Percentiles rank a stretch among this genome's conserved stretches.
Evolutionary conservation across 495 filamentous ascomycete species (phyloP).

Genomic region (Monascus purpureus): DNA sequence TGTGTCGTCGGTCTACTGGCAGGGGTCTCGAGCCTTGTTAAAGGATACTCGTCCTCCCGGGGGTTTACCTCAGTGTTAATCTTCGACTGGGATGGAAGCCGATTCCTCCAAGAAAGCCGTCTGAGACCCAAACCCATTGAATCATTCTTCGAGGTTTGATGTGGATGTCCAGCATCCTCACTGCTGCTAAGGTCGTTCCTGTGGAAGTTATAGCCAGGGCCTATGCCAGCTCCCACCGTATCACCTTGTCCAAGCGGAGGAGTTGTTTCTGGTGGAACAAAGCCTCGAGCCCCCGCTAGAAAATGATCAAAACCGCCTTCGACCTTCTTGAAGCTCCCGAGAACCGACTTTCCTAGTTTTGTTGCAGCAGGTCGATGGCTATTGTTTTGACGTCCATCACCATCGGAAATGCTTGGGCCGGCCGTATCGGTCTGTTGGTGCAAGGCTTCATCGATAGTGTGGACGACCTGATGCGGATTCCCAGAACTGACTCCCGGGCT

Average conservation of each 20-base stretch:
- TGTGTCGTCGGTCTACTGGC: conserved; percentile 5
- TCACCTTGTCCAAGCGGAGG: conserved; percentile 2
- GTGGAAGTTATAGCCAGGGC: neutral
- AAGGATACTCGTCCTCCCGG: conserved; percentile 19
- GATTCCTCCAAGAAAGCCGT: conserved; percentile 32
- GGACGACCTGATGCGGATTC: conserved; percentile 64
- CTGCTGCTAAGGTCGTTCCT: conserved; percentile 1
- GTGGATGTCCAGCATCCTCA: neutral
- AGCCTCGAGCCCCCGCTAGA: conserved; percentile 42
- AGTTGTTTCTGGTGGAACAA: conserved; percentile 12
- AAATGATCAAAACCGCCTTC: conserved; percentile 27
- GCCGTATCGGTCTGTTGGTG: conserved; percentile 13
- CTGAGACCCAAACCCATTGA: conserved; percentile 13
- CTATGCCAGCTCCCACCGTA: conserved; percentile 2
- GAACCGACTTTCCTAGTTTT: conserved; percentile 38
- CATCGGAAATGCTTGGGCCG: conserved; percentile 13
- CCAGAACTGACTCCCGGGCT: conserved; percentile 68
- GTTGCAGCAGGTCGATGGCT: conserved; percentile 40
- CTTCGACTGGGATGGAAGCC: conserved; percentile 19
- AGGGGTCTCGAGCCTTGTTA: conserved; percentile 22
- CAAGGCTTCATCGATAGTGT: conserved; percentile 55
- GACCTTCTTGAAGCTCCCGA: conserved; percentile 36
- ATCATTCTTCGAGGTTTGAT: neutral
- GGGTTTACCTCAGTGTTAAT: conserved; percentile 12
- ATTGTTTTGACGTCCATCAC: conserved; percentile 4